A percentile compares a stretch with the other conserved stretches of the same genome.
Conservation (phyloP, 495 filamentous ascomycete genomes). For the Xylaria longipes region DNA sequence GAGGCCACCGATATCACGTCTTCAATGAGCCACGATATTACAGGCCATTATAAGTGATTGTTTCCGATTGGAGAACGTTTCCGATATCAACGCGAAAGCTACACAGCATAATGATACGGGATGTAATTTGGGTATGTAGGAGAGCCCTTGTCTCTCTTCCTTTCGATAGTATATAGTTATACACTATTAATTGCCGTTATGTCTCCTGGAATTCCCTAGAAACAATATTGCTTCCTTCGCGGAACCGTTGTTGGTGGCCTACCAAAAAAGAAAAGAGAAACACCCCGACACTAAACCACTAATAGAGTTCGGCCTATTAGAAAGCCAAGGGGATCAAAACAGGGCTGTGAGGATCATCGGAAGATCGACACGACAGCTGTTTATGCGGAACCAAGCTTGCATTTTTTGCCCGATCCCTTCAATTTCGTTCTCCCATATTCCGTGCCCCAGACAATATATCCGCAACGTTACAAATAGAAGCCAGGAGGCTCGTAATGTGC, state of each 20-base stretch:
- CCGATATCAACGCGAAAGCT: constrained; percentile 32
- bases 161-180: constrained; percentile 17
- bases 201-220: background rate
- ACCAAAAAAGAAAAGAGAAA: background rate
- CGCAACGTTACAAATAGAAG: constrained; percentile 19
- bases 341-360: background rate
- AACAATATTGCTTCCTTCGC: background rate
- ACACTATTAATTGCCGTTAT: background rate
- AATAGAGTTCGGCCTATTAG: background rate
- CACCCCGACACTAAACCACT: background rate
- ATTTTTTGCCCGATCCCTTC: constrained; percentile 11
- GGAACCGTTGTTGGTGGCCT: background rate
- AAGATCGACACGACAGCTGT: constrained; percentile 10
- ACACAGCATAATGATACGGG: constrained; percentile 20
- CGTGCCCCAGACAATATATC: background rate
- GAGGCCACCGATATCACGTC: constrained; percentile 94
- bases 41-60: constrained; percentile 34
- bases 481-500: background rate
- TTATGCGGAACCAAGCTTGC: constrained; percentile 14
- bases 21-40: constrained; percentile 91
- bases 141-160: constrained; percentile 1
- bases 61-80: constrained; percentile 21
- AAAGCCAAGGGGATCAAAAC: background rate
- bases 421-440: constrained; percentile 5
- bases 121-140: constrained; percentile 22